These are phyloP conservation scores for Vitis labrusca DNA, from an alignment of 164 flowering plant genomes.

Conservation along the genomic window DNA sequence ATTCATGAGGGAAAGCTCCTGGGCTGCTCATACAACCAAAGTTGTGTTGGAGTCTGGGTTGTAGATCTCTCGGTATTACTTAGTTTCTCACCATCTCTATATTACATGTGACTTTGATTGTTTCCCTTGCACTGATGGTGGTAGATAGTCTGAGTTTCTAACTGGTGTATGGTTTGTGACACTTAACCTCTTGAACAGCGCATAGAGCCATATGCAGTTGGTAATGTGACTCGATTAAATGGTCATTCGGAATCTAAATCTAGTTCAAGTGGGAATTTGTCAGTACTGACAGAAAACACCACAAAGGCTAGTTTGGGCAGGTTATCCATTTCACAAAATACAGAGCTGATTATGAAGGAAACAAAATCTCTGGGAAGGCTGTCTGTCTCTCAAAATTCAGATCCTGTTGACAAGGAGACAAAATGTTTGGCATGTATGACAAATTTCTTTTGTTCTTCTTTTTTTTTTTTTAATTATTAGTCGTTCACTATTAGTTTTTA, in stretches of 20 bases:
- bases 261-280: slow-evolving; percentile 43
- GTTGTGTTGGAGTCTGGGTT: slow-evolving; percentile 99
- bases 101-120: neutral
- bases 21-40: slow-evolving; percentile 97
- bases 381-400: slow-evolving; percentile 60
- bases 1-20: slow-evolving; percentile 98
- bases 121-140: slow-evolving; percentile 1
- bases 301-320: slow-evolving; percentile 62
- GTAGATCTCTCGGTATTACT: slow-evolving; percentile 85
- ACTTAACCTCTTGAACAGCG: slow-evolving; percentile 48
- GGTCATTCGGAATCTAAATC: slow-evolving; percentile 60
- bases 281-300: slow-evolving; percentile 56
- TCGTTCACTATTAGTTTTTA: neutral
- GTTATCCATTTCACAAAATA: slow-evolving; percentile 59
- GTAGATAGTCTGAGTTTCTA: slow-evolving; percentile 8
- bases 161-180: slow-evolving; percentile 12
- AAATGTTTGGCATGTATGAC: slow-evolving; percentile 62
- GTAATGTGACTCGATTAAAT: slow-evolving; percentile 36
- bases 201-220: slow-evolving; percentile 73
- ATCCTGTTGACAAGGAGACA: slow-evolving; percentile 47
- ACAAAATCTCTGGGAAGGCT: slow-evolving; percentile 56
- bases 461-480: neutral
- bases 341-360: slow-evolving; percentile 68
- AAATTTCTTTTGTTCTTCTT: neutral
- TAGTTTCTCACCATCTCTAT: slow-evolving; percentile 1